Evolutionary conservation across 2,329 filamentous ascomycete genomes (phyloP).

Genomic region (Westerdykella sp.): DNA sequence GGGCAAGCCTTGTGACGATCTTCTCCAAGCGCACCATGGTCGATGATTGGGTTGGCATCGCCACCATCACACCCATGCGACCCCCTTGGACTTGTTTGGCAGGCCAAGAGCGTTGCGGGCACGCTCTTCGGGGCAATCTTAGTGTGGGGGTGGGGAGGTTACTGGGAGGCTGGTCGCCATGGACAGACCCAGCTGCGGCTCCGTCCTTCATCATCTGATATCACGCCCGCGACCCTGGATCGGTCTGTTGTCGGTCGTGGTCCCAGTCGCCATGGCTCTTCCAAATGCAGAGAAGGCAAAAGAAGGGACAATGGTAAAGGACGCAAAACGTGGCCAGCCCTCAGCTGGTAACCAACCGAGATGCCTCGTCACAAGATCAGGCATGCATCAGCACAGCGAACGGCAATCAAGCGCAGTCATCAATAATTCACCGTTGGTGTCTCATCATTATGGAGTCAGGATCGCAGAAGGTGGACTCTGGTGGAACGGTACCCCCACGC

Average conservation of each 20-base stretch:
- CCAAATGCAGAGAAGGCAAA: slow-evolving; percentile 18
- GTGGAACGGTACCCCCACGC: slow-evolving; percentile 4
- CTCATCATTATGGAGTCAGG: neutral
- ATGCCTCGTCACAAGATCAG: slow-evolving; percentile 22
- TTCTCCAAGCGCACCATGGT: slow-evolving; percentile 17
- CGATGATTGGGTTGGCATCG: slow-evolving; percentile 28
- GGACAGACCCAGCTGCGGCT: slow-evolving; percentile 12
- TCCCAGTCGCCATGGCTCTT: slow-evolving; percentile 18
- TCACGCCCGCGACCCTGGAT: slow-evolving; percentile 15
- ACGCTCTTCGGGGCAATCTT: slow-evolving; percentile 23
- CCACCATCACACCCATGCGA: slow-evolving; percentile 28
- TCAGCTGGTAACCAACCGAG: slow-evolving; percentile 6
- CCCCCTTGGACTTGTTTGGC: slow-evolving; percentile 15
- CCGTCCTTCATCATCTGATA: slow-evolving; percentile 35
- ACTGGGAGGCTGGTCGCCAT: slow-evolving; percentile 18
- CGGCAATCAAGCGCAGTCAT: slow-evolving; percentile 8
- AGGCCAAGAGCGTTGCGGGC: slow-evolving; percentile 28
- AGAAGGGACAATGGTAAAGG: slow-evolving; percentile 9
- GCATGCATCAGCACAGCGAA: slow-evolving; percentile 15
- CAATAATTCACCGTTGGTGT: slow-evolving; percentile 1
- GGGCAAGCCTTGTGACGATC: slow-evolving; percentile 34
- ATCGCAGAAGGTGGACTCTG: slow-evolving; percentile 3
- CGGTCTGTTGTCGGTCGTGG: slow-evolving; percentile 20
- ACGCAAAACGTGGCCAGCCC: slow-evolving; percentile 32
- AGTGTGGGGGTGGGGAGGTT: slow-evolving; percentile 36